These are phyloP conservation scores for Euphorbia pulcherrima DNA, from an alignment of 345 rosid species.

Conservation along the genomic window DNA sequence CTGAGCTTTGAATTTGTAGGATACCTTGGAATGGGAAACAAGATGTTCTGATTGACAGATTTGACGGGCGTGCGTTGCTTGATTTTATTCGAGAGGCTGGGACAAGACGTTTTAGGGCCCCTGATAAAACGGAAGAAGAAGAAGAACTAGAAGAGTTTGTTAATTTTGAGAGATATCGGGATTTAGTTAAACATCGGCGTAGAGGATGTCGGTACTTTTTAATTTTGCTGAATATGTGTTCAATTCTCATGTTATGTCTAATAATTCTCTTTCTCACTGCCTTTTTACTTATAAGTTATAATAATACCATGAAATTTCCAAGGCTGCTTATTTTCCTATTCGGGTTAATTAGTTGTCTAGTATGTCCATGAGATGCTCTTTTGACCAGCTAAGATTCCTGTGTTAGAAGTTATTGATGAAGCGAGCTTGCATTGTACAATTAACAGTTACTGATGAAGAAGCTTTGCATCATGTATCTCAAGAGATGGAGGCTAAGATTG, in stretches of 20 bases:
- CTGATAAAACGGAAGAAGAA: constrained; percentile 77
- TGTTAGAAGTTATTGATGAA: constrained; percentile 58
- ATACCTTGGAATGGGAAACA: constrained; percentile 93
- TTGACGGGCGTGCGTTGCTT: constrained; percentile 92
- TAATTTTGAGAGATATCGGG: constrained; percentile 99
- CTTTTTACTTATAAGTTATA: constrained; percentile 17
- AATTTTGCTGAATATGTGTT: constrained; percentile 25
- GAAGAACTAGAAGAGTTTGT: constrained; percentile 99
- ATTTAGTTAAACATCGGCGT: constrained; percentile 99
- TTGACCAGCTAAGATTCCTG: constrained; percentile 25
- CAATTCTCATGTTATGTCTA: constrained; percentile 23
- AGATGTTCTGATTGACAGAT: constrained; percentile 80
- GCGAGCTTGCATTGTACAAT: constrained; percentile 39
- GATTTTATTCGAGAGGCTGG: constrained; percentile 86
- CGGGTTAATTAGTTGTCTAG: constrained; percentile 11
- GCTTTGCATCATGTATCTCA: constrained; percentile 75
- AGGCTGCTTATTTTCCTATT: constrained; percentile 11
- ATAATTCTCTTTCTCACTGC: constrained; percentile 2
- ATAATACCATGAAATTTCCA: constrained; percentile 17
- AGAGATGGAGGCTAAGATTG: constrained; percentile 74
- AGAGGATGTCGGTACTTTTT: constrained; percentile 99
- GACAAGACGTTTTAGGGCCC: constrained; percentile 35
- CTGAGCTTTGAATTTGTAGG: constrained; percentile 32
- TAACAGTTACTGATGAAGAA: constrained; percentile 81
- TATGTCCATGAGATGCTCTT: background rate